A percentile compares a stretch with the other conserved stretches of the same genome.
These are phyloP conservation scores for Hyphopichia khmerensis DNA, from an alignment of 1,139 yeast genomes.

Conservation along the genomic window DNA sequence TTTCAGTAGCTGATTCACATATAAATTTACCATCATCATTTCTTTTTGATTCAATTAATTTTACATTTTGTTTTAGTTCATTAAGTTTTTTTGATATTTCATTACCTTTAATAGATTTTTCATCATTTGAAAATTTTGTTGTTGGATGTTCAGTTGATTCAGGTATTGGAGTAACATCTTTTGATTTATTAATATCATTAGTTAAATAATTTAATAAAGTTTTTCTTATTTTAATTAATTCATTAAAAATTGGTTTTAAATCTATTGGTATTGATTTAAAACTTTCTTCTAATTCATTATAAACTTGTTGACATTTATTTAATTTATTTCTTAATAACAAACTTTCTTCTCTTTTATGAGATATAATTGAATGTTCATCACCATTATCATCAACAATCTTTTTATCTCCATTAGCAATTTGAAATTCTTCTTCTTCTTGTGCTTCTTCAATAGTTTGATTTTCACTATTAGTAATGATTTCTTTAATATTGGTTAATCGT, in stretches of 20 bases:
- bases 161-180: neutral
- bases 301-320: slow-evolving; percentile 55
- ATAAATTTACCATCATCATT: slow-evolving; percentile 37
- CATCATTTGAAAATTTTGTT: neutral
- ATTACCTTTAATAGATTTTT: neutral
- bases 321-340: slow-evolving; percentile 58
- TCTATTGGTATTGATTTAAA: slow-evolving; percentile 58
- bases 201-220: slow-evolving; percentile 34
- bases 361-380: slow-evolving; percentile 2
- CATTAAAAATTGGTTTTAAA: slow-evolving; percentile 50
- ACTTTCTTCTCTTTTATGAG: slow-evolving; percentile 54
- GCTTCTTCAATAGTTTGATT: slow-evolving; percentile 29
- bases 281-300: slow-evolving; percentile 49
- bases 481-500: slow-evolving; percentile 65
- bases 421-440: slow-evolving; percentile 15
- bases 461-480: slow-evolving; percentile 52
- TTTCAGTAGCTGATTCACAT: slow-evolving; percentile 19
- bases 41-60: slow-evolving; percentile 30
- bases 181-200: slow-evolving; percentile 11
- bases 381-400: slow-evolving; percentile 9
- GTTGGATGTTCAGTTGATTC: slow-evolving; percentile 2
- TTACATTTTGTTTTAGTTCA: slow-evolving; percentile 24
- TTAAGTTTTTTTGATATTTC: slow-evolving; percentile 8
- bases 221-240: slow-evolving; percentile 39
- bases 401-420: slow-evolving; percentile 5